Base-by-base conservation (phyloP, 2,329 filamentous ascomycete genomes). In the Ramularia collo-cygni region DNA sequence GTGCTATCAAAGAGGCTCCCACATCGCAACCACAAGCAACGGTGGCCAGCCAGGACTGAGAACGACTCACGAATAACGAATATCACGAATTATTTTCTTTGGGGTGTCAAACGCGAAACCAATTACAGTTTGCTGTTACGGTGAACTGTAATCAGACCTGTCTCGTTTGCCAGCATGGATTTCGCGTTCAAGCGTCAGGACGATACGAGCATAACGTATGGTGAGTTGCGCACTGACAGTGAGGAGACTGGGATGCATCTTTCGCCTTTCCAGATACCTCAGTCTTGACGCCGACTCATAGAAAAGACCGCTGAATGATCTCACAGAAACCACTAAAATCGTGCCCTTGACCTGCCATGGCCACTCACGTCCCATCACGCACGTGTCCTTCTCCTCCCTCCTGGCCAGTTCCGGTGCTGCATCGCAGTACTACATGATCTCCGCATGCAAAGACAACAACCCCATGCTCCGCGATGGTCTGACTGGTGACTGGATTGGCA, bases 401-500 rank as follows among this genome's bases (percentile, higher is more conserved):
- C 78, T 88, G 49, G 35, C 52, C 17, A 47, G 44, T 40, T 46
- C 52, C 35, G 42, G 47, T 17, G 36, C 55, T 13, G 46, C 53
- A 8, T 50, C 56, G 6, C 57, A 60, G 42, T 95, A 92, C 66
- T 95, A 92, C 63, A 74, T 95, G 59, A 89, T 95, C 50, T 95
- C 89, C 17, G 88, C 89, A 51, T 55, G 44, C 43, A 40, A 63
- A 89, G 92, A 98, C 71, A 90, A 90, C 59, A 96, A 96, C 63
- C 92, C 92, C 36, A 96, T 96, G 89, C 83, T 98, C 54, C 85
- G 92, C 51, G 87, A 96, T 68, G 92, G 92, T 48, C 77, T 93
- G 46, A 98, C 90, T 34, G 92, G 92, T 43, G 89, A 95, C 64
- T 95, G 89, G 85, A 96, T 96, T 54, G 92, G 92, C 35, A 96